Conservation (phyloP, 164 flowering plant genomes). For the Tetracentron sinense region DNA sequence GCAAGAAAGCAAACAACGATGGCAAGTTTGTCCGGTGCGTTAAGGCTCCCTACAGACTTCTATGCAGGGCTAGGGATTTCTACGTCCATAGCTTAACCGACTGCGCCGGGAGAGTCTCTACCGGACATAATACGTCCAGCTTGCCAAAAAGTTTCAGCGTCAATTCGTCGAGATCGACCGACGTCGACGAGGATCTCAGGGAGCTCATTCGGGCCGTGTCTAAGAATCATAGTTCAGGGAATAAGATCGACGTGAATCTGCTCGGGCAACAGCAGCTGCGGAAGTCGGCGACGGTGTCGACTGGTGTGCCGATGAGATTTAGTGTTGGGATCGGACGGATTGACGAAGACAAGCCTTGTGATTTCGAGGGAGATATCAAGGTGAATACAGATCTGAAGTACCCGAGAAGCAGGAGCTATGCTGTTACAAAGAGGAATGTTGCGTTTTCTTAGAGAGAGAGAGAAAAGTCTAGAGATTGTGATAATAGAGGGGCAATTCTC, state of each 20-base stretch:
- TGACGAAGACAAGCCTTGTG: conserved; percentile 59
- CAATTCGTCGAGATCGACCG: conserved; percentile 22
- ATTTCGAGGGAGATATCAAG: conserved; percentile 29
- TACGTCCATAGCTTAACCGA: conserved; percentile 45
- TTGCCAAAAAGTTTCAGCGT: conserved; percentile 56
- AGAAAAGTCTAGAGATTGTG: too few relatives aligned
- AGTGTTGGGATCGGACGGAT: conserved; percentile 68
- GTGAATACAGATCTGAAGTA: conserved; percentile 17
- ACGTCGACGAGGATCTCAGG: conserved; percentile 33
- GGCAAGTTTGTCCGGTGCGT: conserved; percentile 38
- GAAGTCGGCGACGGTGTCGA: conserved; percentile 7
- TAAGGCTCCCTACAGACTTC: conserved; percentile 33
- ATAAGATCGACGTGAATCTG: conserved; percentile 21
- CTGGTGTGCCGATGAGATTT: conserved; percentile 40
- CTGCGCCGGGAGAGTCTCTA: conserved; percentile 15
- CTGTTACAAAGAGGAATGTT: conserved; percentile 23
- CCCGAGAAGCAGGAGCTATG: conserved; percentile 59
- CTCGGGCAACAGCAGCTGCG: conserved; percentile 6
- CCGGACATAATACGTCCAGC: conserved; percentile 9
- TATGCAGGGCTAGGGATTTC: conserved; percentile 45
- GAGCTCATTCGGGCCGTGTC: conserved; percentile 62
- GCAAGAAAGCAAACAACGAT: conserved; percentile 18
- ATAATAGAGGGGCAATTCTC: too few relatives aligned
- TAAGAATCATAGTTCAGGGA: conserved; percentile 20
- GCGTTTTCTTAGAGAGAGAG: not conserved